A percentile compares a stretch with the other conserved stretches of the same genome.
Conservation (phyloP, 192 early-diverging fungal genomes). For the Entomortierella beljakovae region DNA sequence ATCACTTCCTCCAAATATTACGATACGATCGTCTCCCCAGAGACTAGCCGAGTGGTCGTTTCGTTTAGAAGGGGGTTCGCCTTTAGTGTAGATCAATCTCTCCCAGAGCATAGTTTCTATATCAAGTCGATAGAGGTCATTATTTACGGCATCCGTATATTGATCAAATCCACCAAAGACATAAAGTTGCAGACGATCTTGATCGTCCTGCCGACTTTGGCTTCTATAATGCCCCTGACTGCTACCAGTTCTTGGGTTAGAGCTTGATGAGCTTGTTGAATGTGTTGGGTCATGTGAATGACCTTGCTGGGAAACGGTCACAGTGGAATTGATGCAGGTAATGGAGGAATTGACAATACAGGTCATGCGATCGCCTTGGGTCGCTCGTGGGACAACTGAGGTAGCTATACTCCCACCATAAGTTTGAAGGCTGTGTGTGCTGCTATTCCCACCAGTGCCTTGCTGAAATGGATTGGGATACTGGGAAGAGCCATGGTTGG, state of each 20-base stretch:
- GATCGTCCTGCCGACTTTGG: conserved; percentile 35
- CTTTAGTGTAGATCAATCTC: conserved; percentile 63
- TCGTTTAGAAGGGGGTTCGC: conserved; percentile 64
- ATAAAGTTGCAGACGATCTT: conserved; percentile 54
- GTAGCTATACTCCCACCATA: conserved; percentile 6
- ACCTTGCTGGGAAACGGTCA: conserved; percentile 22
- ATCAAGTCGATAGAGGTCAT: conserved; percentile 68
- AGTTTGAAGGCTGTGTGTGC: conserved; percentile 23
- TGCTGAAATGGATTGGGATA: conserved; percentile 5
- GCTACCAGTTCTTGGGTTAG: conserved; percentile 11
- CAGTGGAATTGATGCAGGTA: conserved; percentile 31
- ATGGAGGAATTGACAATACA: conserved; percentile 54
- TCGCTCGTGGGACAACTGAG: conserved; percentile 29
- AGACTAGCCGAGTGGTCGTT: conserved; percentile 71
- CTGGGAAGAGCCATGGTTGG: conserved; percentile 22
- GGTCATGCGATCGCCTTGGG: conserved; percentile 51
- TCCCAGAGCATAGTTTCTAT: conserved; percentile 63
- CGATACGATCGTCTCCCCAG: conserved; percentile 67
- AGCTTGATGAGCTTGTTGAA: conserved; percentile 2
- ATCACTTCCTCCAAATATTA: conserved; percentile 76
- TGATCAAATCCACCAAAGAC: conserved; percentile 74
- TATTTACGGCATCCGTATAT: conserved; percentile 76
- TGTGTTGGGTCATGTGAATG: conserved; percentile 3
- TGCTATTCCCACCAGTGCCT: not conserved
- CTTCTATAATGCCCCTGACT: conserved; percentile 23